Percentiles rank a stretch among this genome's conserved stretches.
Evolutionary conservation across 805 yeast genomes (phyloP).

Genomic region (Candida michaelii): DNA sequence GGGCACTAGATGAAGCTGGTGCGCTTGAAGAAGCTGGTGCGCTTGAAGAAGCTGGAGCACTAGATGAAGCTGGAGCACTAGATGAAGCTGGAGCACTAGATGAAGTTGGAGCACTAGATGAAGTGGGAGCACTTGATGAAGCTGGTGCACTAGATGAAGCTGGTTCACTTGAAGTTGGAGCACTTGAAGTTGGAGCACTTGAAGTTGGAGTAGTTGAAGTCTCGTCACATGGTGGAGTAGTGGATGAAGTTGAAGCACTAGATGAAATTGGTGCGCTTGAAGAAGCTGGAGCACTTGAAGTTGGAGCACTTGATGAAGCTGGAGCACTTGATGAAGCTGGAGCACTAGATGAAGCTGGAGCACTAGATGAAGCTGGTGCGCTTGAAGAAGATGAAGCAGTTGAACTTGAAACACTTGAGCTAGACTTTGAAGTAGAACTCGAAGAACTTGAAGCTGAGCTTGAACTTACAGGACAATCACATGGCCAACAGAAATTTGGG

Average conservation of each 20-base stretch:
- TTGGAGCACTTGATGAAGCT: neutral
- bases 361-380: neutral
- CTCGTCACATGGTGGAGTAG: no score
- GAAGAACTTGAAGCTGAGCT: neutral
- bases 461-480: constrained; percentile 13
- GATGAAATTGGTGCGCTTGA: neutral
- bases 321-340: neutral
- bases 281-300: neutral
- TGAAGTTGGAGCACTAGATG: neutral
- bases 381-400: neutral
- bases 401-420: neutral
- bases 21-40: neutral
- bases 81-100: neutral
- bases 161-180: neutral
- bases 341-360: neutral
- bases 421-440: neutral
- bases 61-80: neutral
- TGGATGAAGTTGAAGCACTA: constrained; percentile 8
- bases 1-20: neutral
- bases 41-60: neutral
- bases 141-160: neutral
- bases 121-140: no score
- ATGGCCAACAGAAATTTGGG: constrained; percentile 16
- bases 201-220: constrained; percentile 16
- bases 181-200: neutral